Percentiles rank a stretch among this genome's conserved stretches.
These are phyloP conservation scores for Litsea cubeba DNA, from an alignment of 164 flowering plant species.

Conservation along the genomic window DNA sequence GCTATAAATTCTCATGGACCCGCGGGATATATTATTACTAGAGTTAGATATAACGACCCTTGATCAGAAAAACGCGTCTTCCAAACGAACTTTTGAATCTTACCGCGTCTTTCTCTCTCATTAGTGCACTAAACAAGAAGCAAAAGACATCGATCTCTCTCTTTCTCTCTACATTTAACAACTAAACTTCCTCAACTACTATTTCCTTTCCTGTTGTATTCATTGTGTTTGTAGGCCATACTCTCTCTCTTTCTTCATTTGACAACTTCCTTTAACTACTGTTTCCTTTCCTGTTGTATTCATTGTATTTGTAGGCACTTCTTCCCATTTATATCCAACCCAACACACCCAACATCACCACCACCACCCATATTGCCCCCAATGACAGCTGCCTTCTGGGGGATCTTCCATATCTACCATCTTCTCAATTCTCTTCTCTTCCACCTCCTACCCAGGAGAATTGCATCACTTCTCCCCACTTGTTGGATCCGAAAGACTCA, in stretches of 20 bases:
- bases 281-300: background rate
- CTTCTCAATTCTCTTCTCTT: constrained; percentile 2
- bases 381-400: background rate
- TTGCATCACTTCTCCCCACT: constrained; percentile 4
- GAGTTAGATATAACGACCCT: no score
- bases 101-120: no score
- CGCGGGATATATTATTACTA: no score
- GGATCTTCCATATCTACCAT: constrained; percentile 3
- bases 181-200: background rate
- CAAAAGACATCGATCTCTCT: background rate
- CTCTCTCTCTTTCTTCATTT: background rate
- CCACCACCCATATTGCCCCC: background rate
- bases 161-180: background rate
- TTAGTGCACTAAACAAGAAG: background rate
- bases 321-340: background rate
- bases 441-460: constrained; percentile 4
- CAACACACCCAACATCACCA: background rate
- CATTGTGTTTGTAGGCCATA: background rate
- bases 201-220: no score
- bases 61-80: no score
- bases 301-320: background rate
- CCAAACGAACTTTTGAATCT: no score
- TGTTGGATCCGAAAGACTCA: constrained; percentile 3
- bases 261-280: background rate
- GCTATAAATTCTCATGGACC: no score